These are phyloP conservation scores for Brachypodium distachyon DNA, from an alignment of 202 grass and related monocot species.

Conservation along the genomic window DNA sequence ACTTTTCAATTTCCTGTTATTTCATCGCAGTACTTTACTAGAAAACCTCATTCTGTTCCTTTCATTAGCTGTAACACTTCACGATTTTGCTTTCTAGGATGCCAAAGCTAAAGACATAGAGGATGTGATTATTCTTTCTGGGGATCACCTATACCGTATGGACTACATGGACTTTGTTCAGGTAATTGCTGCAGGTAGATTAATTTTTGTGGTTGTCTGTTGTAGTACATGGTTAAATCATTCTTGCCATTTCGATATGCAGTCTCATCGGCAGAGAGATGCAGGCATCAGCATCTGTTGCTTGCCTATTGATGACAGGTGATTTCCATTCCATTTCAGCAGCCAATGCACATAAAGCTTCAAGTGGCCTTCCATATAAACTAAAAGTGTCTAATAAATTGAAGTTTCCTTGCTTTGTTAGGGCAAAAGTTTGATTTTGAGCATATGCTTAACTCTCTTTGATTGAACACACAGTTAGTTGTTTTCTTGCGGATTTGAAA, in stretches of 20 bases:
- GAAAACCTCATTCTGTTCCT: not conserved
- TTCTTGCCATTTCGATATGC: constrained; percentile 24
- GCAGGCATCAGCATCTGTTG: constrained; percentile 90
- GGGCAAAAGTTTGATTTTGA: not conserved
- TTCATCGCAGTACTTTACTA: not conserved
- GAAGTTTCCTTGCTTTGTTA: not conserved
- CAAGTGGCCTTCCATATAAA: constrained; percentile 2
- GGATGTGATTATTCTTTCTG: constrained; percentile 87
- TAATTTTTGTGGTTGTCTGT: not conserved
- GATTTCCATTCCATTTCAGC: constrained; percentile 9
- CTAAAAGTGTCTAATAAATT: no score
- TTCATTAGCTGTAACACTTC: not conserved
- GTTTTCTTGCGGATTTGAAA: not conserved
- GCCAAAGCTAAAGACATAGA: constrained; percentile 78
- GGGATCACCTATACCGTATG: constrained; percentile 88
- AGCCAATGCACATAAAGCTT: not conserved
- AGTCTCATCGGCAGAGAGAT: constrained; percentile 66
- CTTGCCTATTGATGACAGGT: constrained; percentile 73
- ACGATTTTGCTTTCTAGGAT: constrained; percentile 34
- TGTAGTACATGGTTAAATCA: not conserved
- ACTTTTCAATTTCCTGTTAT: not conserved
- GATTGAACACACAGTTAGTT: not conserved
- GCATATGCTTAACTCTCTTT: not conserved
- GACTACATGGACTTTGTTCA: constrained; percentile 84
- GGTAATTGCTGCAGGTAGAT: constrained; percentile 20